Conservation (phyloP, 495 filamentous ascomycete genomes). For the Penicillium chermesinum region DNA sequence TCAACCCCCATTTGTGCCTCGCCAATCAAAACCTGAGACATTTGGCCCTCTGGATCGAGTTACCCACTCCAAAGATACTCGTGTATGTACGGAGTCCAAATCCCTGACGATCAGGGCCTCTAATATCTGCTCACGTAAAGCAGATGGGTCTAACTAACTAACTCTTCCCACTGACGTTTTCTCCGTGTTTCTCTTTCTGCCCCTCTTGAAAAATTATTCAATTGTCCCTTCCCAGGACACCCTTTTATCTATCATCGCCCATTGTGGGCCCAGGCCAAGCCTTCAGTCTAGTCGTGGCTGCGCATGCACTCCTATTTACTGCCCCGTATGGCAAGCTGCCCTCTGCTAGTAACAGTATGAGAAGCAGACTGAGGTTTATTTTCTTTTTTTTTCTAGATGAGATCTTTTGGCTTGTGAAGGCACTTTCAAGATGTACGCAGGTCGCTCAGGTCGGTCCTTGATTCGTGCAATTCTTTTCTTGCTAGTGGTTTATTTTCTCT, state of each 20-base stretch:
- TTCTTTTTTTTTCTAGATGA: neutral
- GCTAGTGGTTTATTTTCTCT: slow-evolving; percentile 17
- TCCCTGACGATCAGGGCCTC: neutral
- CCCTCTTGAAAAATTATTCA: no score
- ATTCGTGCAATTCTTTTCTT: slow-evolving; percentile 8
- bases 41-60: neutral
- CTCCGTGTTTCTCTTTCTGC: neutral
- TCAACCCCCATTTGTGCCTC: neutral
- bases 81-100: neutral
- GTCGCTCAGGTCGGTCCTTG: neutral
- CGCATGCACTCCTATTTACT: no score
- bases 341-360: no score
- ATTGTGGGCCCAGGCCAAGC: no score
- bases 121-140: neutral
- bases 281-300: no score
- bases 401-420: neutral
- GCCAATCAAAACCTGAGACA: neutral
- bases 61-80: neutral
- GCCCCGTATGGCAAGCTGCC: neutral
- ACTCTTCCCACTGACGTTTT: neutral
- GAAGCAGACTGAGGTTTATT: no score
- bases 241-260: no score
- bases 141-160: neutral
- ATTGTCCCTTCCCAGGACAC: no score
- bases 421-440: neutral